Percentiles rank a stretch among this genome's conserved stretches.
phyloP scores from a whole-genome alignment of 2,329 filamentous ascomycete genomes.

The Chaetomiaceae sp. region DNA sequence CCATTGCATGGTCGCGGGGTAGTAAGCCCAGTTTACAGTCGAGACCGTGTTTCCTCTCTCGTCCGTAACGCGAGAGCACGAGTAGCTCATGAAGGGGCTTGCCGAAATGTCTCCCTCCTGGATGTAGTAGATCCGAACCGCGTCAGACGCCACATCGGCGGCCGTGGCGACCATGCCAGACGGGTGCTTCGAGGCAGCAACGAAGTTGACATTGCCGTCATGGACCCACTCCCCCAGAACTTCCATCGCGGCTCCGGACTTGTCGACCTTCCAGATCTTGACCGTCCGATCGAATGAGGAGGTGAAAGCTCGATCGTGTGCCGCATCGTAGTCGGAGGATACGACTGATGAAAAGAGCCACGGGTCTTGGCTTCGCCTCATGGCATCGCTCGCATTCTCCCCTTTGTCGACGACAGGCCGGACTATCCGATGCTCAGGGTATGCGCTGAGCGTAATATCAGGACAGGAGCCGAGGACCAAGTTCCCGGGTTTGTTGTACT shows the following conservation, averaged over 20 bases:
- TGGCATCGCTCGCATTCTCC: slow-evolving; percentile 51
- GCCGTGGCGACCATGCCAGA: slow-evolving; percentile 53
- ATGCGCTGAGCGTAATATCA: slow-evolving; percentile 43
- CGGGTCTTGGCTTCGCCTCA: slow-evolving; percentile 54
- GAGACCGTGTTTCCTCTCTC: slow-evolving; percentile 28
- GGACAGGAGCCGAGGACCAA: slow-evolving; percentile 49
- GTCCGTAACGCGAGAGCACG: slow-evolving; percentile 36
- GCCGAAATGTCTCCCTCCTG: slow-evolving; percentile 32
- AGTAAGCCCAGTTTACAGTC: slow-evolving; percentile 55
- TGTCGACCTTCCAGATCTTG: slow-evolving; percentile 50
- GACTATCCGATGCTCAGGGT: slow-evolving; percentile 52
- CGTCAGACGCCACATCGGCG: slow-evolving; percentile 48
- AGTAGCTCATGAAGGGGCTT: slow-evolving; percentile 37
- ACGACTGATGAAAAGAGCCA: slow-evolving; percentile 63
- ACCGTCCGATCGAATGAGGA: slow-evolving; percentile 59
- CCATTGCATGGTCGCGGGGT: slow-evolving; percentile 60
- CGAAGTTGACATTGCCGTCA: slow-evolving; percentile 57
- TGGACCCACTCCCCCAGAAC: slow-evolving; percentile 51
- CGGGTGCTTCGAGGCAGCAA: slow-evolving; percentile 46
- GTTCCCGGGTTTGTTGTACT: slow-evolving; percentile 63
- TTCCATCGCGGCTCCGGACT: slow-evolving; percentile 39
- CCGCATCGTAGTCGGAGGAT: slow-evolving; percentile 51
- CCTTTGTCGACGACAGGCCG: slow-evolving; percentile 49
- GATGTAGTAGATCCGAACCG: slow-evolving; percentile 54
- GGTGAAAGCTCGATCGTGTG: slow-evolving; percentile 47